Conservation (phyloP, 2,329 filamentous ascomycete genomes). For the Penicillium sp. region DNA sequence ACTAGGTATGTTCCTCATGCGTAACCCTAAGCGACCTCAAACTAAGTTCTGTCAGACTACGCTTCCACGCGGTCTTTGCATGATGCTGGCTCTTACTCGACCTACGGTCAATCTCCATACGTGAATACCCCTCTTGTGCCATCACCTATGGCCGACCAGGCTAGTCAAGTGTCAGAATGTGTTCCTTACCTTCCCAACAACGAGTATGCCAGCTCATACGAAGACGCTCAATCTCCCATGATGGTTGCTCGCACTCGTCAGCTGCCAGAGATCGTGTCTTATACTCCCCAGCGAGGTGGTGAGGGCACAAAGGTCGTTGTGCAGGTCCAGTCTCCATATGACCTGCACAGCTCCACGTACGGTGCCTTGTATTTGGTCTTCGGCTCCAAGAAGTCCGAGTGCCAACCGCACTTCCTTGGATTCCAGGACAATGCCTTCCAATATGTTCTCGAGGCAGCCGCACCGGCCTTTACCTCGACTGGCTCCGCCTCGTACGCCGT, state of each 20-base stretch:
- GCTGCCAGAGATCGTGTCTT: constrained; percentile 62
- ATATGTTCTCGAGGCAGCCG: constrained; percentile 67
- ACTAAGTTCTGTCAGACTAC: constrained; percentile 29
- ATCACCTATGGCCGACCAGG: constrained; percentile 39
- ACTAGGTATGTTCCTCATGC: constrained; percentile 62
- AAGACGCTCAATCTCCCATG: constrained; percentile 62
- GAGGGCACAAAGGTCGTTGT: constrained; percentile 67
- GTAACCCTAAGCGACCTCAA: too few relatives aligned
- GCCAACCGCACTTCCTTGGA: constrained; percentile 59
- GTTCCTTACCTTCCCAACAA: constrained; percentile 37
- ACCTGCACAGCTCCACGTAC: constrained; percentile 58
- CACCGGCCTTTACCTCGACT: constrained; percentile 60
- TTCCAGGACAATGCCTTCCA: constrained; percentile 57
- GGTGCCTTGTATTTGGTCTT: constrained; percentile 63
- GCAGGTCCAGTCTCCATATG: constrained; percentile 69
- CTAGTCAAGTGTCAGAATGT: constrained; percentile 39
- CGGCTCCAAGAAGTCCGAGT: constrained; percentile 67
- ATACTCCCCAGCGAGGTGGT: constrained; percentile 62
- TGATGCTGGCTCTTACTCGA: constrained; percentile 40
- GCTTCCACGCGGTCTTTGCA: constrained; percentile 36
- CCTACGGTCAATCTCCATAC: constrained; percentile 38
- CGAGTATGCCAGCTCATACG: constrained; percentile 47
- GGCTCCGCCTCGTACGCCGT: constrained; percentile 53
- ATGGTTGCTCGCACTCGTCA: constrained; percentile 58
- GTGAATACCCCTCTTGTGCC: constrained; percentile 37